Evolutionary conservation across 2,329 filamentous ascomycete genomes (phyloP).

Genomic region (Emmonsiellopsis sp.): DNA sequence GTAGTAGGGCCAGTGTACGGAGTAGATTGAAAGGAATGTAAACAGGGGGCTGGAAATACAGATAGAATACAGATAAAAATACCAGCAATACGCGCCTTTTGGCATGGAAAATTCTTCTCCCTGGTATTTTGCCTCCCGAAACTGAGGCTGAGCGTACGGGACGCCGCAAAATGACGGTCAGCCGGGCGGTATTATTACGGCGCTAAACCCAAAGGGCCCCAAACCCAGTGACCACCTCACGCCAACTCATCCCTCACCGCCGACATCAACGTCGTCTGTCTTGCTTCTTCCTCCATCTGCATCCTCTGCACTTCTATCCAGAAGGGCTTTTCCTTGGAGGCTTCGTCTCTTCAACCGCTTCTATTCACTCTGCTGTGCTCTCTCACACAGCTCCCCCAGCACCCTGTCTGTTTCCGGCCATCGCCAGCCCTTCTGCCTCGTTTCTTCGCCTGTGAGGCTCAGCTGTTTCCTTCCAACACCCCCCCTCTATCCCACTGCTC

Average conservation of each 20-base stretch:
- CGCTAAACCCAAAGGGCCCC: not conserved
- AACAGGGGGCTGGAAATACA: no score
- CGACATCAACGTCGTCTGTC: constrained; percentile 5
- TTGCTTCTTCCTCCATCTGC: not conserved
- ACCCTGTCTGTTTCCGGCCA: not conserved
- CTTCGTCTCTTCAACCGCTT: not conserved
- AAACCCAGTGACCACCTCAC: not conserved
- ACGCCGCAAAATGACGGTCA: not conserved
- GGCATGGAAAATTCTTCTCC: no score
- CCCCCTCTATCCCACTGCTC: not conserved
- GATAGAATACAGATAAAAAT: no score
- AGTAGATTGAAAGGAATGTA: no score
- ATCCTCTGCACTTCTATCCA: not conserved
- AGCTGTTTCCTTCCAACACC: not conserved
- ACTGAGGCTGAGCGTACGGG: no score
- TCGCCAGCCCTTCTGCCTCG: not conserved
- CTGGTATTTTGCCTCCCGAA: no score
- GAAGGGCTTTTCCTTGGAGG: not conserved
- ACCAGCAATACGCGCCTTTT: no score
- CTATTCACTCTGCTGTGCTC: constrained; percentile 3
- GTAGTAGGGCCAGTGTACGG: no score
- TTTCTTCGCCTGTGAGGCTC: not conserved
- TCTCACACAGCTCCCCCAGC: not conserved
- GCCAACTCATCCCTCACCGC: constrained; percentile 7
- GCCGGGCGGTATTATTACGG: not conserved